phyloP scores from a whole-genome alignment of 371 early-diverging fungal genomes.

The Coelomomyces lativittatus region DNA sequence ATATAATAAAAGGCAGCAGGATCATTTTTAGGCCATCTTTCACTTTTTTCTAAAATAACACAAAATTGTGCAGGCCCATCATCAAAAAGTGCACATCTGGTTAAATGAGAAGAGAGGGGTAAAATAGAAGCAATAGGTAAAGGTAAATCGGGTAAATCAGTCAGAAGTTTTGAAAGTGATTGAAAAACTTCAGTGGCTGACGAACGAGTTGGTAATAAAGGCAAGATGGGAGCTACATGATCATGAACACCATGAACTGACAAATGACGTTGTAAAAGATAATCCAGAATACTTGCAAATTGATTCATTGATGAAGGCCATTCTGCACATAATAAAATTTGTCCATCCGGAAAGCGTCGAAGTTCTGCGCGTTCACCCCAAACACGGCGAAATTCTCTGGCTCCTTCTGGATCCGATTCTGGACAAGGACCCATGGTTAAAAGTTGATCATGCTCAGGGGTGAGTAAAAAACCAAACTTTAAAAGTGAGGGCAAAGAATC shows the following conservation, averaged over 20 bases:
- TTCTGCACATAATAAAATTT: constrained; percentile 61
- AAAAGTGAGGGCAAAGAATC: no score
- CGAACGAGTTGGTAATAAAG: not conserved
- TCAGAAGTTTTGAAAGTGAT: not conserved
- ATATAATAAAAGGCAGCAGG: not conserved
- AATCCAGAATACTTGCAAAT: constrained; percentile 75
- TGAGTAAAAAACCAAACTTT: constrained; percentile 5
- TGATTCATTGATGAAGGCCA: constrained; percentile 45
- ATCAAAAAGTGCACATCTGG: not conserved
- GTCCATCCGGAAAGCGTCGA: constrained; percentile 73
- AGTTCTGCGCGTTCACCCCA: constrained; percentile 72
- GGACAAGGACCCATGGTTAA: constrained; percentile 67
- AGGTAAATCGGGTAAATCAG: not conserved
- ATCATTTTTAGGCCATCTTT: not conserved
- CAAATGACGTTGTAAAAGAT: constrained; percentile 2
- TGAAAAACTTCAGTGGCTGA: not conserved
- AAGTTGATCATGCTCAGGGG: constrained; percentile 8
- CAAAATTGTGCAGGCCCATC: not conserved
- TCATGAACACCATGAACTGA: not conserved
- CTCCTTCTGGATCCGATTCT: constrained; percentile 28
- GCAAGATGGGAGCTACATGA: not conserved
- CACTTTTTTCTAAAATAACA: not conserved
- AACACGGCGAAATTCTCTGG: constrained; percentile 50
- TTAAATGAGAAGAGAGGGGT: not conserved
- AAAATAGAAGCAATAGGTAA: not conserved